Evolutionary conservation across 345 rosid species (phyloP), one percentile per base, ranked within the genome.

Genomic region (Linum usitatissimum): DNA sequence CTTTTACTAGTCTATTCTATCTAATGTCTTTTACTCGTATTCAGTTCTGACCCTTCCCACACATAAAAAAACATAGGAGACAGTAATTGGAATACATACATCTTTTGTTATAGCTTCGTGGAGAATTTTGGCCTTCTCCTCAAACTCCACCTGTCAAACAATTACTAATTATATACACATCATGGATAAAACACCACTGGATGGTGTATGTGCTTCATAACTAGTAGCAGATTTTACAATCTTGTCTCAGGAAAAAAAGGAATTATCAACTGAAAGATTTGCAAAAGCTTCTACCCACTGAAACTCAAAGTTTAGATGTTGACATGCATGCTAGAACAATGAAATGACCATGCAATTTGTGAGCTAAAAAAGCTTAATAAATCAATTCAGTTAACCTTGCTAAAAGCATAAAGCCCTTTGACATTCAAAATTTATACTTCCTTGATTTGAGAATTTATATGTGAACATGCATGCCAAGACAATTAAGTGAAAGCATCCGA

Each of bases 71-170:
- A 19, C 31, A 6, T 3, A 19, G 31, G 9, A 57, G 31, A 18
- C 2, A 23, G 30, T 20, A 28, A 18, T 10, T 45, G 30, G 59
- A 66, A 45, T 9, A 68, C 83, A 30, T 73, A 80, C 90, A 56
- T 78, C 69, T 56, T 77, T 80, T 20, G 75, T 82, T 66, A 78
- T 70, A 64, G 71, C 76, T 70, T 77, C 82, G 39, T 84, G 90
- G 54, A 82, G 79, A 73, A 56, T 63, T 61, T 54, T 61, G 5
- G 81, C 85, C 72, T 78, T 84, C 70, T 80, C 69, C 60, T 38
- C 63, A 55, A 84, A 70, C 38, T 82, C 82, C 68, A 42, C 73
- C 86, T 84, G 79, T 57, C 70, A 72, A 63, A 58, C 63, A 55
- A 42, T n/a, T n/a, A 42, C 10, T 42, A 42, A 42, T 42, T 42